Evolutionary conservation across 1,139 yeast genomes (phyloP).

Genomic region (Yamadazyma jaroonii): DNA sequence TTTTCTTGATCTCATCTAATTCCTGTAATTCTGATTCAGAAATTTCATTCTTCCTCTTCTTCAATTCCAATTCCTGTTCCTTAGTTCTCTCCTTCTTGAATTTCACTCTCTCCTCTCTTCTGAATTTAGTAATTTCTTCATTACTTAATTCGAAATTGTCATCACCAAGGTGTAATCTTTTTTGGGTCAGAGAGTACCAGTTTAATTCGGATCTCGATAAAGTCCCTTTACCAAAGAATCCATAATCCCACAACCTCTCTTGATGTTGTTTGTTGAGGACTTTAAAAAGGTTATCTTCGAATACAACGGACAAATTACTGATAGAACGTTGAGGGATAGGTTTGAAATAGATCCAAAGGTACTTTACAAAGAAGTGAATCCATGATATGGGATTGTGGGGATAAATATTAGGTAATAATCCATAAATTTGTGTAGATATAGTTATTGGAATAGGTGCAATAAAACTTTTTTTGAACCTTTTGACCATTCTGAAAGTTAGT

Average conservation of each 20-base stretch:
- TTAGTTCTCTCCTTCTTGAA: constrained; percentile 59
- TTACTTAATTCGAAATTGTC: constrained; percentile 38
- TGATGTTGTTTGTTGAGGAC: constrained; percentile 48
- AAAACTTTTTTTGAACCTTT: constrained; percentile 23
- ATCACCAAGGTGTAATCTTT: constrained; percentile 45
- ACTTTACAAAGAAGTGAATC: constrained; percentile 41
- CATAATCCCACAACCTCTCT: constrained; percentile 72
- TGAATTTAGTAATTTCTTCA: constrained; percentile 72
- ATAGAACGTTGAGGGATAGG: constrained; percentile 25
- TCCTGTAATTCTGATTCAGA: constrained; percentile 23
- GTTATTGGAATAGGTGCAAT: constrained; percentile 49
- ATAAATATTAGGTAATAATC: constrained; percentile 42
- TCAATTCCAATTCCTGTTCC: constrained; percentile 34
- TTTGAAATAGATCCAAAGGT: constrained; percentile 21
- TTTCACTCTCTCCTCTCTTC: constrained; percentile 70
- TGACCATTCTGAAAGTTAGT: constrained; percentile 18
- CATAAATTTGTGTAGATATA: constrained; percentile 32
- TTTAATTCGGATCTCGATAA: constrained; percentile 91
- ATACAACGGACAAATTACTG: constrained; percentile 22
- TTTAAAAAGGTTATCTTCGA: constrained; percentile 37
- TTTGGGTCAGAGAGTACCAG: constrained; percentile 65
- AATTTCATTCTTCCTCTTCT: constrained; percentile 23
- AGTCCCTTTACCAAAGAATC: constrained; percentile 93
- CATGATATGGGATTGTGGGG: constrained; percentile 65
- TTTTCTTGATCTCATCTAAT: constrained; percentile 25